Conservation (phyloP, 805 yeast genomes). For the Maudiozyma bulderi region DNA sequence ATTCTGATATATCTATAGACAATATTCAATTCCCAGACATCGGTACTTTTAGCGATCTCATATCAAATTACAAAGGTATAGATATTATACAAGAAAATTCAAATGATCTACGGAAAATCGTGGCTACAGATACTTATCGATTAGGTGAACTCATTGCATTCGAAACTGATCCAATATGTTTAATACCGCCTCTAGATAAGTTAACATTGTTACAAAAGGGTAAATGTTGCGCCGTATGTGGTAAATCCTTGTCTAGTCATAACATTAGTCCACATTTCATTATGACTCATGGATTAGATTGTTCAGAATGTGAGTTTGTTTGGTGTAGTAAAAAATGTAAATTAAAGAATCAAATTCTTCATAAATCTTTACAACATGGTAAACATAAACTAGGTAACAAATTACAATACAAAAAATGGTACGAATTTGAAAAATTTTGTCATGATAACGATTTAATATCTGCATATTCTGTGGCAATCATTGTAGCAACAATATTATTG, state of each 20-base stretch:
- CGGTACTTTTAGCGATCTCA: conserved; percentile 13
- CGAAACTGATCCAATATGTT: conserved; percentile 48
- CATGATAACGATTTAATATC: conserved; percentile 58
- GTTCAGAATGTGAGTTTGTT: conserved; percentile 51
- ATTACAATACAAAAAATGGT: neutral
- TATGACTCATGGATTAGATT: conserved; percentile 44
- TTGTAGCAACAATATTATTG: conserved; percentile 36
- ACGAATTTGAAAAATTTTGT: conserved; percentile 49
- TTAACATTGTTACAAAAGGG: conserved; percentile 48
- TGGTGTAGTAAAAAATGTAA: conserved; percentile 68
- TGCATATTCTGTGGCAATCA: conserved; percentile 52
- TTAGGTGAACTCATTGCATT: conserved; percentile 51
- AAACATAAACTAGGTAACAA: conserved; percentile 16
- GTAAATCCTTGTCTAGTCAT: conserved; percentile 35
- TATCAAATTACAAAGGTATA: neutral
- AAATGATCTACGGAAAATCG: neutral
- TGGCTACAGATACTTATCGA: conserved; percentile 3
- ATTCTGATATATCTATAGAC: neutral
- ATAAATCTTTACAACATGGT: conserved; percentile 49
- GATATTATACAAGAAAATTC: neutral
- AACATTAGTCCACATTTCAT: conserved; percentile 24
- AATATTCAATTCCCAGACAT: conserved; percentile 33
- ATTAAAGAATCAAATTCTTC: conserved; percentile 38
- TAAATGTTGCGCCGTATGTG: conserved; percentile 67
- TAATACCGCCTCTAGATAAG: conserved; percentile 61